A percentile compares a stretch with the other conserved stretches of the same genome.
phyloP scores from a whole-genome alignment of 2,329 filamentous ascomycete species.

The Cercospora sojina region DNA sequence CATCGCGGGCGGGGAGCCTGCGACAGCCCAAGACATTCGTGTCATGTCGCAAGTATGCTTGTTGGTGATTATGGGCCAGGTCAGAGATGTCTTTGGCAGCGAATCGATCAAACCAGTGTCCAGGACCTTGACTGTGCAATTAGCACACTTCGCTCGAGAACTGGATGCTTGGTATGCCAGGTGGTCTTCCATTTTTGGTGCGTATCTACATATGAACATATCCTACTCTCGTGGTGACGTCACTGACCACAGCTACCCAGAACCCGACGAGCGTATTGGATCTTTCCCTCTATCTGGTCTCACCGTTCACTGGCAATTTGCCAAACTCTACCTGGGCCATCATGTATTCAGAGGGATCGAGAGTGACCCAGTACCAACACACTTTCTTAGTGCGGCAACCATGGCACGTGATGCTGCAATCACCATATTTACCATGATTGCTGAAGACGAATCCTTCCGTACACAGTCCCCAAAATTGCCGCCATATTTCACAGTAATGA shows the following conservation, averaged over 20 bases:
- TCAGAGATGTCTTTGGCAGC: conserved; percentile 56
- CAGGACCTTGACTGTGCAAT: conserved; percentile 53
- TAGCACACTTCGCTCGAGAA: conserved; percentile 42
- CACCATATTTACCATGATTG: conserved; percentile 48
- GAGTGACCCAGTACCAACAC: conserved; percentile 49
- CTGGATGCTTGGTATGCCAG: conserved; percentile 52
- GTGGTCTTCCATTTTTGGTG: conserved; percentile 16
- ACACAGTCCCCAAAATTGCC: too few species aligned
- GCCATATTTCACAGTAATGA: conserved; percentile 56
- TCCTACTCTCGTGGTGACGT: conserved; percentile 12
- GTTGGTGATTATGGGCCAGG: conserved; percentile 57
- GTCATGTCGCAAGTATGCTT: conserved; percentile 59
- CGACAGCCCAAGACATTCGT: conserved; percentile 54
- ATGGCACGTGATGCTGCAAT: conserved; percentile 51
- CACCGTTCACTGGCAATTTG: conserved; percentile 55
- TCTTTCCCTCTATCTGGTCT: conserved; percentile 35
- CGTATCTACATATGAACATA: conserved; percentile 7
- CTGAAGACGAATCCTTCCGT: conserved; percentile 47
- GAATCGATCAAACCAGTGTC: conserved; percentile 55
- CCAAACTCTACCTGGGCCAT: conserved; percentile 54
- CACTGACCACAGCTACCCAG: conserved; percentile 25
- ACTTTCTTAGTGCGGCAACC: conserved; percentile 49
- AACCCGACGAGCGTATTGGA: conserved; percentile 47
- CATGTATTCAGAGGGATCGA: conserved; percentile 51
- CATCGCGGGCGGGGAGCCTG: conserved; percentile 32